Percentiles rank a stretch among this genome's conserved stretches.
Conservation (phyloP, 179 eudicot species). For the Gypsophila paniculata region DNA sequence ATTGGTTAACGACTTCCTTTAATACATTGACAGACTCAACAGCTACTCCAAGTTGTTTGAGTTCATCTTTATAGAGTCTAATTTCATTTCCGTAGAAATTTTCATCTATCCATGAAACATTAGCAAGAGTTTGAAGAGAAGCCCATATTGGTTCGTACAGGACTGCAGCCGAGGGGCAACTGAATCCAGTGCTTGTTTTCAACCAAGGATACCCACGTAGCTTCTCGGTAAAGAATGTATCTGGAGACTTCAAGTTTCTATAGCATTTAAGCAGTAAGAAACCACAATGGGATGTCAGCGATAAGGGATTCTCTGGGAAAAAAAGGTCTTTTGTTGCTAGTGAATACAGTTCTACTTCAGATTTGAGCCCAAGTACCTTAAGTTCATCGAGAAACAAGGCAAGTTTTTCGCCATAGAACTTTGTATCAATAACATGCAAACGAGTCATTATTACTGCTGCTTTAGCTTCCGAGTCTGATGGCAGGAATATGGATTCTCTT, state of each 20-base stretch:
- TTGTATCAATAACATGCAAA: conserved; percentile 28
- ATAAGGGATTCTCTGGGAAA: conserved; percentile 23
- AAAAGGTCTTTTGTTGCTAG: conserved; percentile 22
- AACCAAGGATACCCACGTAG: conserved; percentile 27
- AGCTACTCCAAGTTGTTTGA: conserved; percentile 32
- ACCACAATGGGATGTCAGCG: conserved; percentile 27
- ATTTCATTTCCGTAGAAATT: conserved; percentile 29
- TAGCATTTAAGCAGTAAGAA: conserved; percentile 34
- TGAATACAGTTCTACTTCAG: conserved; percentile 17
- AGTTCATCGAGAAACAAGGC: conserved; percentile 29
- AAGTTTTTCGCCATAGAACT: conserved; percentile 32
- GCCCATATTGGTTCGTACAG: conserved; percentile 24
- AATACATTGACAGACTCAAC: conserved; percentile 23
- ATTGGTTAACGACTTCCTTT: conserved; percentile 21
- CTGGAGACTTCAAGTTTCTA: conserved; percentile 7
- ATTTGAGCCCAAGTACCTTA: conserved; percentile 27
- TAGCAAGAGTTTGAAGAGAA: conserved; percentile 14
- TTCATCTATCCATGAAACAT: conserved; percentile 28
- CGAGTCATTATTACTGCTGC: conserved; percentile 26
- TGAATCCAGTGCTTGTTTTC: conserved; percentile 28
- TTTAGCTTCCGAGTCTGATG: conserved; percentile 28
- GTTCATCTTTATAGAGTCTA: conserved; percentile 23
- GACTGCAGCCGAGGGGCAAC: conserved; percentile 24
- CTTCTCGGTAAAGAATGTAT: conserved; percentile 14
- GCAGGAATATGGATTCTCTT: conserved; percentile 21